Conservation (phyloP, 129 eudicot genomes). For the Arctium lappa region DNA sequence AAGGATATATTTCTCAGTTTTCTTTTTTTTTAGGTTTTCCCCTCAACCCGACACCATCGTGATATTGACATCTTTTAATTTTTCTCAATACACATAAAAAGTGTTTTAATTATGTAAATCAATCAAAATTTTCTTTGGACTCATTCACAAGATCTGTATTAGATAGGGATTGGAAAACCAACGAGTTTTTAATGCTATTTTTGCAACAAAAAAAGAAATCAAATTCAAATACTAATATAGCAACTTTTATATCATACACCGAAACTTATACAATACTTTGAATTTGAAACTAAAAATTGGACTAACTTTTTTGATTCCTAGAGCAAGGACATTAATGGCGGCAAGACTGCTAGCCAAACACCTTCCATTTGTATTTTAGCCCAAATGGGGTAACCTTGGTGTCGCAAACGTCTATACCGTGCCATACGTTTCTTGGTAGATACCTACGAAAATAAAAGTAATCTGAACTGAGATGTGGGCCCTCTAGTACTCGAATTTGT, state of each 20-base stretch:
- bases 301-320: not conserved
- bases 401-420: conserved; percentile 48
- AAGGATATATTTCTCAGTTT: too few species aligned
- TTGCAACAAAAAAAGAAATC: not conserved
- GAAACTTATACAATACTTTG: not conserved
- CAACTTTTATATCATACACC: not conserved
- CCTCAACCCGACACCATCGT: too few species aligned
- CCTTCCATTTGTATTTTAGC: conserved; percentile 35
- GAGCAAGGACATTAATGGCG: not conserved
- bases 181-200: not conserved
- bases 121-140: not conserved
- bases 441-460: conserved; percentile 49
- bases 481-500: conserved; percentile 43
- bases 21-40: too few species aligned
- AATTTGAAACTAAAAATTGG: not conserved
- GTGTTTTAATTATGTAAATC: not conserved
- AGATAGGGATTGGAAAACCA: not conserved
- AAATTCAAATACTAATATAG: not conserved
- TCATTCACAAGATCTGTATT: not conserved
- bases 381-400: conserved; percentile 49
- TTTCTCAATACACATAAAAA: not conserved
- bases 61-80: not conserved
- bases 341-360: conserved; percentile 26
- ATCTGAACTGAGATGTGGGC: conserved; percentile 44
- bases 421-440: conserved; percentile 58